Base-by-base conservation (phyloP, 83 land plant species). In the Picea abies region DNA sequence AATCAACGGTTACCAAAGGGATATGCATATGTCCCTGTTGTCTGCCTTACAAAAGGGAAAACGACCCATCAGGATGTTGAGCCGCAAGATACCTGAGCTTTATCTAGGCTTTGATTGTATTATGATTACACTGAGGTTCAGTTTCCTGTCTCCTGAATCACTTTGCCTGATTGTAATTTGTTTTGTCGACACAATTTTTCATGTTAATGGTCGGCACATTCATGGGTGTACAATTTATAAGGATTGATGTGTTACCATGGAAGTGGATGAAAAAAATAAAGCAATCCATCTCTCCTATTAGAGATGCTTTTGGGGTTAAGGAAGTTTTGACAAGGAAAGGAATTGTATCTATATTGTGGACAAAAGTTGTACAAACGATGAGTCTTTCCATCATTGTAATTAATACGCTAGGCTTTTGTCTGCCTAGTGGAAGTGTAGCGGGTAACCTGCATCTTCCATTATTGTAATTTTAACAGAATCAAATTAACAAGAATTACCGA, bases 1-100 rank as follows among this genome's bases (percentile, higher is more conserved):
- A 97, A 95, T 83, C 86, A 63, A 81, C 87, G 92, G 39, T 83
- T 96, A 76, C 99, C 99, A 11, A 96, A 93, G 77, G 98, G 98
- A 52, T 97, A 83, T 84, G 89, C 86, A 32, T 97, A 95, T 87
- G 96, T 97, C 76, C 99, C 99, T 76, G 84, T 91, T 32, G 92
- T 81, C 81, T 64, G 84, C 83, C 90, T 95, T 41, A 65, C 91
- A 10, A 91, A 91, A 63, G 95, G 91, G 41, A 84, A 87, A 87
- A 64, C 83, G 25, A 78, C 25, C 29, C 78, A 22, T 39, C 82
- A 67, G 26, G 84, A 87, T 66, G 35, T 84, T 5, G 67, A 67
- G 25, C 81, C 84, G 76, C 79, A 75, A 62, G 89, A 87, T 72
- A 73, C 79, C 35, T 79, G 23, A 79, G 22, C 78, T 22, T 75